These are phyloP conservation scores for Metroxylon sagu DNA, from an alignment of 176 grass and related monocot genomes.

Conservation along the genomic window DNA sequence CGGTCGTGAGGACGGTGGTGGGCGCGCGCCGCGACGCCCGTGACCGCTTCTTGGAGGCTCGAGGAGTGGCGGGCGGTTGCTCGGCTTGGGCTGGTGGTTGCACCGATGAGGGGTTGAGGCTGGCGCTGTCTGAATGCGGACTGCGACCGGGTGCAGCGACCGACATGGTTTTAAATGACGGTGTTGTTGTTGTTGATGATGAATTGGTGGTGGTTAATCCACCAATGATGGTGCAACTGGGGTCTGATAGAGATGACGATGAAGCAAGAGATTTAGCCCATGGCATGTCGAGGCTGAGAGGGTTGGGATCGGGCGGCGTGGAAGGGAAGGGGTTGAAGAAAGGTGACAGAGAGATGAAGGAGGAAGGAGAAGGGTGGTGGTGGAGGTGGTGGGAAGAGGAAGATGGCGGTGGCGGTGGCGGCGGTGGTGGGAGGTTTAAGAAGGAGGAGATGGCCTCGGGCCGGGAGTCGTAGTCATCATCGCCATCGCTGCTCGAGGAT, in stretches of 20 bases:
- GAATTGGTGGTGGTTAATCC: background rate
- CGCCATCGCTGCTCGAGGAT: slow-evolving; percentile 50
- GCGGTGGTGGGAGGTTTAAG: slow-evolving; percentile 27
- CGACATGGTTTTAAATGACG: background rate
- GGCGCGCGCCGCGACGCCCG: slow-evolving; percentile 72
- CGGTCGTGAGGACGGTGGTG: slow-evolving; percentile 84
- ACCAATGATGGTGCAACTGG: slow-evolving; percentile 11
- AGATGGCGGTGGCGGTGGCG: slow-evolving; percentile 10
- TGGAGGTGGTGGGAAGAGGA: background rate
- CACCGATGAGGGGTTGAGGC: slow-evolving; percentile 11
- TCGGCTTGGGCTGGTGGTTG: background rate
- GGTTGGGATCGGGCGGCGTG: slow-evolving; percentile 1
- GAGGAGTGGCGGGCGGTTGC: background rate
- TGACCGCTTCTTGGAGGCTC: slow-evolving; percentile 61
- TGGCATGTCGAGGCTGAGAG: slow-evolving; percentile 3
- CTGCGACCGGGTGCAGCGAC: background rate
- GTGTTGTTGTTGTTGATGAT: no score
- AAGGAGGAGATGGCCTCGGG: slow-evolving; percentile 29
- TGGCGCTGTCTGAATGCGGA: background rate
- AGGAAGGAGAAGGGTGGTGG: slow-evolving; percentile 20
- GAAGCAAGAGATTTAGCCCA: slow-evolving; percentile 12
- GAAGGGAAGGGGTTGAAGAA: slow-evolving; percentile 32
- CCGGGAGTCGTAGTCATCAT: slow-evolving; percentile 60
- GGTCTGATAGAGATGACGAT: background rate
- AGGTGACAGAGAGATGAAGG: background rate